Base-by-base conservation (phyloP, 2,329 filamentous ascomycete genomes). In the Penicillium sp. region DNA sequence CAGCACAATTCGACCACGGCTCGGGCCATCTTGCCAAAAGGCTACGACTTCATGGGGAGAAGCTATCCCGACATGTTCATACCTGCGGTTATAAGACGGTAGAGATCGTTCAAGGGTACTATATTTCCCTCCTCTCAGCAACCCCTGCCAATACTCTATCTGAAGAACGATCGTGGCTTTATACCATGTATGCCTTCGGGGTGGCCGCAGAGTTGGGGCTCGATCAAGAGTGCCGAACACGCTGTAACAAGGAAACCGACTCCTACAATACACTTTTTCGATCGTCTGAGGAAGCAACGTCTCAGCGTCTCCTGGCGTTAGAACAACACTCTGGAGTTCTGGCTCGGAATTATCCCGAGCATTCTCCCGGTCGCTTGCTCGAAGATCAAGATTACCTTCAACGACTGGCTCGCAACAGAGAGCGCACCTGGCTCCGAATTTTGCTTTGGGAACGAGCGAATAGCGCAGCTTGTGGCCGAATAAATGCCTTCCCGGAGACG, bases 81-180 rank as follows among this genome's bases (percentile, higher is more conserved):
- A 69, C 68, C 1, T 67, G 56, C 37, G 73, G 72, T 6, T 70
- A 64, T 26, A 73, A 75, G 38, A 73, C 72, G 3, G 72, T 73
- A 1, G 73, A 75, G 30, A 73, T 75, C 24, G 70, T 71, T 0
- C 72, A 75, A 53, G 72, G 73, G 9, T 74, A 74, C 37, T 75
- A 75, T 57, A 75, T 75, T 15, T 73, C 70, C 0, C 53, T 75
- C 1, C 61, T 73, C 0, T 73, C 72, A 1, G 69, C 70, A 2
- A 72, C 68, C 2, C 73, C 72, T 4, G 71, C 72, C 0, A 67
- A 66, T n/a, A 64, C 65, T 5, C 24, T 72, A 33, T 59, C 68
- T 0, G 69, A 75, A 38, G 73, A 74, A 26, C 66, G 72, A 2
- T 69, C 69, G 0, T 74, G 72, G 73, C 60, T 75, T 0, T 75